These are phyloP conservation scores for Neurospora sublineolata DNA, from an alignment of 495 filamentous ascomycete species.

Conservation along the genomic window DNA sequence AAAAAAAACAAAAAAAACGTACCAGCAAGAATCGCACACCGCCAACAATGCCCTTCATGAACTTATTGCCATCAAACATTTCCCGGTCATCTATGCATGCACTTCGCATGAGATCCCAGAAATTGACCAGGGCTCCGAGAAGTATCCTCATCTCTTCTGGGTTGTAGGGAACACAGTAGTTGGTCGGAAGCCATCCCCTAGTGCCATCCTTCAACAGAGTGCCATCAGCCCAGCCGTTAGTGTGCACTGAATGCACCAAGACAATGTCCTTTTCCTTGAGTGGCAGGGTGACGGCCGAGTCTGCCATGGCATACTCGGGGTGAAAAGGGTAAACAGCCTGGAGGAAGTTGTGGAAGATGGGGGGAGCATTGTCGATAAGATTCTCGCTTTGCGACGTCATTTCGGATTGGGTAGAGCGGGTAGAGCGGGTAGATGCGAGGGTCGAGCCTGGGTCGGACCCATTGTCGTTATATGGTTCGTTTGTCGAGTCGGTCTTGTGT, in stretches of 20 bases:
- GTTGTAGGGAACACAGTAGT: conserved; percentile 94
- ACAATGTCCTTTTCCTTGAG: conserved; percentile 87
- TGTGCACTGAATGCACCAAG: conserved; percentile 91
- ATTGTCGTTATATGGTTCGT: conserved; percentile 15
- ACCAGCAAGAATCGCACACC: conserved; percentile 85
- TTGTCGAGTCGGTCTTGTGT: conserved; percentile 36
- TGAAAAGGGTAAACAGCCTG: conserved; percentile 95
- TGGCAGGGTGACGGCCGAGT: conserved; percentile 77
- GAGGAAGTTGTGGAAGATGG: conserved; percentile 85
- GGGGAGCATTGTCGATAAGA: conserved; percentile 19
- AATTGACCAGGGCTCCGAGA: conserved; percentile 74
- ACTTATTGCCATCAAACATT: conserved; percentile 75
- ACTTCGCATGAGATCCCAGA: conserved; percentile 83
- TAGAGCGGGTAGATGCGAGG: conserved; percentile 32
- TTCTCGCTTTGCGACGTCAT: conserved; percentile 54
- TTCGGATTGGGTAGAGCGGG: conserved; percentile 38
- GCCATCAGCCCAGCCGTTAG: conserved; percentile 98
- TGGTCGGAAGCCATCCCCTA: conserved; percentile 94
- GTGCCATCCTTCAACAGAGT: conserved; percentile 82
- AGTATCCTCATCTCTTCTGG: conserved; percentile 73
- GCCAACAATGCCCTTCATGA: conserved; percentile 84
- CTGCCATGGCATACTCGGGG: conserved; percentile 51
- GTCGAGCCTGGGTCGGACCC: conserved; percentile 23
- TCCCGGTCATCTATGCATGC: conserved; percentile 49
- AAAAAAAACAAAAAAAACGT: too few species aligned